phyloP scores from a whole-genome alignment of 768 basidiomycete genomes.

The Russula emetica region DNA sequence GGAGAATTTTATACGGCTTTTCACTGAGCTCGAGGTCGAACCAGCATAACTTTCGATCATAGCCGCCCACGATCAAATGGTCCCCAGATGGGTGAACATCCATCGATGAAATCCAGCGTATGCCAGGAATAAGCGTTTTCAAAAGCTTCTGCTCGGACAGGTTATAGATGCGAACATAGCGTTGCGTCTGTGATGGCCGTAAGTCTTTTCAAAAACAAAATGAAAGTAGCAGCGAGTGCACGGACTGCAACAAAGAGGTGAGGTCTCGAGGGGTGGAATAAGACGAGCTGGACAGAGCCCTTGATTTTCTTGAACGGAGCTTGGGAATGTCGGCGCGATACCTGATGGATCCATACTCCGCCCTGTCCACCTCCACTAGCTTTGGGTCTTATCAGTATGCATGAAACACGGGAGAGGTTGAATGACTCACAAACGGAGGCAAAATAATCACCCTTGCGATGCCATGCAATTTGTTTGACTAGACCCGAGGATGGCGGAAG shows the following conservation, averaged over 20 bases:
- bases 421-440: constrained; percentile 85
- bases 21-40: constrained; percentile 96
- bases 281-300: constrained; percentile 82
- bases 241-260: constrained; percentile 97
- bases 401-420: background rate
- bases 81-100: constrained; percentile 95
- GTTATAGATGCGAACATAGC: constrained; percentile 94
- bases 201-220: background rate
- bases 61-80: constrained; percentile 95
- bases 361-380: constrained; percentile 68
- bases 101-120: constrained; percentile 96
- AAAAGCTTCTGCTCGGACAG: constrained; percentile 88
- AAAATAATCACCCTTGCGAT: constrained; percentile 91
- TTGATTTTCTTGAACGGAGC: constrained; percentile 96
- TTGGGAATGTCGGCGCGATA: constrained; percentile 91
- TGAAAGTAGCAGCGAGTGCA: constrained; percentile 23
- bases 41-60: constrained; percentile 98
- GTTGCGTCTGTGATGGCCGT: constrained; percentile 67
- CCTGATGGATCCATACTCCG: constrained; percentile 92
- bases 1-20: constrained; percentile 94
- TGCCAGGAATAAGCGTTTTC: constrained; percentile 92
- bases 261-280: constrained; percentile 92
- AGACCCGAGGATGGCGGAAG: constrained; percentile 64
- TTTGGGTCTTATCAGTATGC: constrained; percentile 30
- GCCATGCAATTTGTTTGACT: constrained; percentile 85